Conservation (phyloP, 163 green algal genomes). For the Chloroidium sp. region DNA sequence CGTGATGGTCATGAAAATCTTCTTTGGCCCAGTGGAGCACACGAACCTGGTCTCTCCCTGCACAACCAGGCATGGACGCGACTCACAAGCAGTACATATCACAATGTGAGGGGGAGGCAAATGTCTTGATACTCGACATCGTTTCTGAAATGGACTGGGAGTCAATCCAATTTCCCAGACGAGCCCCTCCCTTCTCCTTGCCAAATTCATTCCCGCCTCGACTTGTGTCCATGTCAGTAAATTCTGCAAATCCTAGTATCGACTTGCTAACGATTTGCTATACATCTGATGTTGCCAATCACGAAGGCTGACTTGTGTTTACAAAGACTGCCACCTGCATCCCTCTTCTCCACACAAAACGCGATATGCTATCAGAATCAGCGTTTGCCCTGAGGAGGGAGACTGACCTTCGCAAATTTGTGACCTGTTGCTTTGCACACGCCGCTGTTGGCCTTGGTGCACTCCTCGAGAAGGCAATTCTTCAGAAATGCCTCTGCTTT, state of each 20-base stretch:
- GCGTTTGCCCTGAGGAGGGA: not conserved
- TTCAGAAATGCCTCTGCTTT: conserved; percentile 9
- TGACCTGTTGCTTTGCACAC: conserved; percentile 12
- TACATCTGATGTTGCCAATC: no score
- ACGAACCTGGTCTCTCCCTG: conserved; percentile 7
- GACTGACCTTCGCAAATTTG: conserved; percentile 18
- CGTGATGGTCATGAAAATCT: not conserved
- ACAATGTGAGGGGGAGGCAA: no score
- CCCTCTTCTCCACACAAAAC: not conserved
- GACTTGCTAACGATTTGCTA: no score
- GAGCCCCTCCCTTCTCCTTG: no score
- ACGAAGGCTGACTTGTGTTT: not conserved
- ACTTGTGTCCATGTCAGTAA: no score
- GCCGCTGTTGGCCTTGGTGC: conserved; percentile 9
- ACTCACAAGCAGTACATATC: no score
- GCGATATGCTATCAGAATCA: no score
- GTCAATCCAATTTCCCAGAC: no score
- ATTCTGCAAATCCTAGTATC: no score
- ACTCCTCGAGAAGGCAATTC: conserved; percentile 1
- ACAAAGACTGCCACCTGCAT: not conserved
- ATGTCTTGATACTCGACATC: no score
- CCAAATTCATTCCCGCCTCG: no score
- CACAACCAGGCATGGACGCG: not conserved
- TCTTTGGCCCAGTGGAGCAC: not conserved
- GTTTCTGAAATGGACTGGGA: no score